Evolutionary conservation across 2,329 filamentous ascomycete genomes (phyloP).

Genomic region (Stemphylium beticola): DNA sequence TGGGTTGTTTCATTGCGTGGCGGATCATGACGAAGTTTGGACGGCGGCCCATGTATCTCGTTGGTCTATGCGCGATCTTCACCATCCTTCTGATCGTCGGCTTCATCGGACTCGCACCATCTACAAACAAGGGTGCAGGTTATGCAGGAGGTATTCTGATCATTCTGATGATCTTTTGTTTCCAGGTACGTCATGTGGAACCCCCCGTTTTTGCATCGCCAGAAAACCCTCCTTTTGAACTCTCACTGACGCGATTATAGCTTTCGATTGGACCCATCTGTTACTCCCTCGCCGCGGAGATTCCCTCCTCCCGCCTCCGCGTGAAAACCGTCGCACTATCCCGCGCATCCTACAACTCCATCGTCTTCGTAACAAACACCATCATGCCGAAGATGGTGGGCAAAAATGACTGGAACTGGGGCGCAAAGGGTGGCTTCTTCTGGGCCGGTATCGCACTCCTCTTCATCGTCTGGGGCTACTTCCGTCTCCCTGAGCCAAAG

Average conservation of each 20-base stretch:
- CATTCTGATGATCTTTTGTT: slow-evolving; percentile 35
- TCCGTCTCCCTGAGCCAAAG: slow-evolving; percentile 31
- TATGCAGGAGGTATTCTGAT: slow-evolving; percentile 34
- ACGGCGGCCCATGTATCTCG: slow-evolving; percentile 74
- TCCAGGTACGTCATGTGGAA: slow-evolving; percentile 20
- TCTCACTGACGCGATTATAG: slow-evolving; percentile 75
- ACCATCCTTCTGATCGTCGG: slow-evolving; percentile 60
- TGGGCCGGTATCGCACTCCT: slow-evolving; percentile 28
- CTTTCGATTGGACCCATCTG: slow-evolving; percentile 78
- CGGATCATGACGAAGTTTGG: slow-evolving; percentile 77
- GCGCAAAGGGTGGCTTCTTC: slow-evolving; percentile 32
- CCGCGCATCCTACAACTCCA: slow-evolving; percentile 52
- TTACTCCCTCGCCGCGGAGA: slow-evolving; percentile 82
- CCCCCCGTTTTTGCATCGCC: not conserved
- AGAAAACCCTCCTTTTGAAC: slow-evolving; percentile 39
- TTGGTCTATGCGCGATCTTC: slow-evolving; percentile 54
- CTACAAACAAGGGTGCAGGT: slow-evolving; percentile 53
- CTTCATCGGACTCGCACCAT: slow-evolving; percentile 68
- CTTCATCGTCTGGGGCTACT: slow-evolving; percentile 31
- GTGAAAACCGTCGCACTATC: slow-evolving; percentile 89
- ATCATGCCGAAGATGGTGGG: slow-evolving; percentile 36
- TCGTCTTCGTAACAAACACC: slow-evolving; percentile 30
- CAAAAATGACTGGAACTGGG: slow-evolving; percentile 34
- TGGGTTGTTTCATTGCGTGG: slow-evolving; percentile 76
- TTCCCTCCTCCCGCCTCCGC: slow-evolving; percentile 79